phyloP scores from a whole-genome alignment of 352 stramenopile genomes.

The Peronospora belbahrii region DNA sequence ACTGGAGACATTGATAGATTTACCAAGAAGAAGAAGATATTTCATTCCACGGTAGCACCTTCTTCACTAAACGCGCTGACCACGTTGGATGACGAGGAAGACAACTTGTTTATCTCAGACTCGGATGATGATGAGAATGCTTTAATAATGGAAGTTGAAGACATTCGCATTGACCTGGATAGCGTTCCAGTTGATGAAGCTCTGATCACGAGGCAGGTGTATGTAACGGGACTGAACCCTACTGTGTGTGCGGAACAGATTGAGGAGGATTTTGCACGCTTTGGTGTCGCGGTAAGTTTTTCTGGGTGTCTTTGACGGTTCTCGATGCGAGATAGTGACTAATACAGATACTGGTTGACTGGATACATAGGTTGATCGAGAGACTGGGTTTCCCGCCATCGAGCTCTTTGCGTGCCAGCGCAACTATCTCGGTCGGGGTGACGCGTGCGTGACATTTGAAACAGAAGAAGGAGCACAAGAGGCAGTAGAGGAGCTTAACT shows the following conservation, averaged over 20 bases:
- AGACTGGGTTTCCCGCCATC: slow-evolving; percentile 42
- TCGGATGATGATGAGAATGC: slow-evolving; percentile 38
- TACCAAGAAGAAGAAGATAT: slow-evolving; percentile 24
- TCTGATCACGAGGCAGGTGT: slow-evolving; percentile 37
- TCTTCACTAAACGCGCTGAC: slow-evolving; percentile 13
- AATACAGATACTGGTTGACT: background rate
- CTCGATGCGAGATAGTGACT: slow-evolving; percentile 7
- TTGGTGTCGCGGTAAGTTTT: slow-evolving; percentile 42
- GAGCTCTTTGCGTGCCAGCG: slow-evolving; percentile 48
- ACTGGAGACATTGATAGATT: slow-evolving; percentile 4
- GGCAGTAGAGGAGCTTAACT: slow-evolving; percentile 49
- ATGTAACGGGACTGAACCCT: slow-evolving; percentile 48
- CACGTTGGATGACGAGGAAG: slow-evolving; percentile 27
- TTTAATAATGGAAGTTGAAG: slow-evolving; percentile 21
- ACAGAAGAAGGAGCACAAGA: slow-evolving; percentile 27
- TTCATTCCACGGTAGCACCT: background rate
- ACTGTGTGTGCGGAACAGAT: slow-evolving; percentile 37
- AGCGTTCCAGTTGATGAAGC: slow-evolving; percentile 33
- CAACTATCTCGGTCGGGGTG: slow-evolving; percentile 38
- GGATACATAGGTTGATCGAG: slow-evolving; percentile 29
- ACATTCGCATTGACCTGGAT: slow-evolving; percentile 50
- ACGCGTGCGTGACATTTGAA: slow-evolving; percentile 44
- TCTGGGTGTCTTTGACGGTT: background rate
- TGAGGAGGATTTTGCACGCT: slow-evolving; percentile 46
- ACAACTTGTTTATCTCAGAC: slow-evolving; percentile 39